Base-by-base conservation (phyloP, 345 rosid species). In the Rhizophora apiculata region DNA sequence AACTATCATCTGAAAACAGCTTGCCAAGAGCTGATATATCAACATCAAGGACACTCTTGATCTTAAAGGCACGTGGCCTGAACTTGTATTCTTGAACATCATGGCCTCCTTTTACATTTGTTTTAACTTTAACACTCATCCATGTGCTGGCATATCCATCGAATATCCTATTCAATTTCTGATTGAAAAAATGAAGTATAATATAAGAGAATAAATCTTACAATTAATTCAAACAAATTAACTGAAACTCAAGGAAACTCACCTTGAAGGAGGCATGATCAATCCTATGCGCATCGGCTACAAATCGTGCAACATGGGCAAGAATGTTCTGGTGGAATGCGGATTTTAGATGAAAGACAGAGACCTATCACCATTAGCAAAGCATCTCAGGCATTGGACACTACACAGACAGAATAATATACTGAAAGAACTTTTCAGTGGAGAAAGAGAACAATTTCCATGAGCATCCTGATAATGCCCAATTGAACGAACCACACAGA, bases 111-210 rank as follows among this genome's bases (percentile, higher is more conserved):
- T 84, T 88, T 75, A 74, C 71, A 71, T 76, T 86, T 18, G 72
- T 81, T 83, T 94, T 83, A 75, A 73, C 79, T 78, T 94, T 94
- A 89, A 92, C 84, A 68, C 69, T 76, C 89, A 87, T 80, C 98
- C 98, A 94, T 71, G 74, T 81, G 76, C 73, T 77, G 39, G 88
- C 86, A 76, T 88, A 85, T 58, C 77, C 87, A 62, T 63, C 63
- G 72, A 89, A 94, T 48, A 88, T 79, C 64, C 79, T 80, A 78
- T 88, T 90, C 83, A 91, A 63, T 58, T 82, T 67, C 98, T 91
- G 83, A 78, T 39, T 46, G 71, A 78, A 16, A 77, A 65, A 48
- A 76, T 56, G 68, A 60, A 72, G 69, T 24, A 29, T 46, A 66
- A 74, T 79, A 64, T 84, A 75, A 68, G 16, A 83, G 76, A 70